Conservation (phyloP, 192 early-diverging fungal genomes). For the Gonapodya sp. region DNA sequence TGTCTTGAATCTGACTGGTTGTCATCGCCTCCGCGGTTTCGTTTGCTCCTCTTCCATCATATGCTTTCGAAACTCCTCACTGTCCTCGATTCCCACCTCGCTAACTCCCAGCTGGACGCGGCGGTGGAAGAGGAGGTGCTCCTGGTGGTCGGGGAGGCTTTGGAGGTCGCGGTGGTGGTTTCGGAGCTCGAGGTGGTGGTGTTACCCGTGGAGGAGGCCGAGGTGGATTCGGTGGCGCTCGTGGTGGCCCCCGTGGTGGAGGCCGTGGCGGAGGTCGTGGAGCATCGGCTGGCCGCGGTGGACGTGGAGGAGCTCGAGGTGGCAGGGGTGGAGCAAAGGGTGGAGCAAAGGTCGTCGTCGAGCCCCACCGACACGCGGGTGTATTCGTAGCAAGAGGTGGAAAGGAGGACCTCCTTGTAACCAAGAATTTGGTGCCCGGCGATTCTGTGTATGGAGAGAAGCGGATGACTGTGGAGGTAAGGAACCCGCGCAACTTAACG, state of each 20-base stretch:
- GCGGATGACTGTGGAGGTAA: slow-evolving; percentile 90
- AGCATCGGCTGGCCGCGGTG: slow-evolving; percentile 1
- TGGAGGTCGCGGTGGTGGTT: neutral
- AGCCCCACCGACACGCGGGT: slow-evolving; percentile 93
- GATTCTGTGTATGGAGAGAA: slow-evolving; percentile 98
- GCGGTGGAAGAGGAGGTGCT: neutral
- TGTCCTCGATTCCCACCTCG: too few relatives aligned
- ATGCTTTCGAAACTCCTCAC: too few relatives aligned
- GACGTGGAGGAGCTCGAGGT: slow-evolving; percentile 21
- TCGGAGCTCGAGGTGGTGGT: slow-evolving; percentile 7
- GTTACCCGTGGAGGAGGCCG: neutral
- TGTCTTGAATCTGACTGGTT: too few relatives aligned
- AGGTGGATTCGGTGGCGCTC: neutral
- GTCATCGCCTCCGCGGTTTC: too few relatives aligned
- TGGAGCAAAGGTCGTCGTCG: slow-evolving; percentile 90
- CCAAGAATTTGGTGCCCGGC: slow-evolving; percentile 97
- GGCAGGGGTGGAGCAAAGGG: slow-evolving; percentile 23
- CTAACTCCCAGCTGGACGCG: neutral
- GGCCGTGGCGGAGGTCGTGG: slow-evolving; percentile 26
- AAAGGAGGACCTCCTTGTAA: slow-evolving; percentile 97
- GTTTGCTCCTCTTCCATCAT: too few relatives aligned
- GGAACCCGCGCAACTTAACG: slow-evolving; percentile 13
- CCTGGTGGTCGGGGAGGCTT: neutral
- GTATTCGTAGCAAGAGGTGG: slow-evolving; percentile 90
- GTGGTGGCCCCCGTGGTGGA: slow-evolving; percentile 13